Evolutionary conservation across 2,329 filamentous ascomycete genomes (phyloP), one percentile per base, ranked within the genome.

Genomic region (Xylariales sp.): DNA sequence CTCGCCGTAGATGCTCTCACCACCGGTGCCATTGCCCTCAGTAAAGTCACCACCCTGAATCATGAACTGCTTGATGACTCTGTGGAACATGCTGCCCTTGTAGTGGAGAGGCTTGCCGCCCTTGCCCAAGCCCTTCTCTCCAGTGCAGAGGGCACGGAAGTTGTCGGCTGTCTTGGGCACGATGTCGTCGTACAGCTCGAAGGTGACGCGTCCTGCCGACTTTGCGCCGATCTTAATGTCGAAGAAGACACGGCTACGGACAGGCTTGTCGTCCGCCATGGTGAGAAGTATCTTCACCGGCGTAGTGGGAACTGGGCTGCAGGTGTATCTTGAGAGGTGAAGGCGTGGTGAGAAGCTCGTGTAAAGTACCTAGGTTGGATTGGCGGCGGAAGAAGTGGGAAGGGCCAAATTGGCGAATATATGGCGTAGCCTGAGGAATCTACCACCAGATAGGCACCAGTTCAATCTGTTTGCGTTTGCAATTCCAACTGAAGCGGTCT

Each of bases 21-120:
- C 91, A 50, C 91, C 91, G 19, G 91, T 97, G 51, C 91, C 93
- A 62, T 97, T 91, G 62, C 88, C 88, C 42, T 80, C 83, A 36
- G 91, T 98, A 65, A 98, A 98, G 66, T 97, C 93, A 66, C 93
- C 91, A 60, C 93, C 90, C 71, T 96, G 86, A 59, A 96, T 93
- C 91, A 98, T 97, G 69, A 98, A 98, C 57, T 87, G 80, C 75
- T 96, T 96, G 72, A 98, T 98, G 50, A 98, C 86, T 38, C 91
- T 86, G 73, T 98, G 91, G 75, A 98, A 97, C 54, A 71, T 73
- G 46, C 87, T 94, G 53, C 88, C 86, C 74, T 96, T 96, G 80
- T 88, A 98, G 73, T 88, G 86, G 40, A 98, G 77, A 33, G 84
- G 85, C 69, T 90, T 90, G 62, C 89, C 90, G 21, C 78, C 68